Evolutionary conservation across 768 basidiomycete genomes (phyloP).

Genomic region (Porpolomopsis calyptriformis): DNA sequence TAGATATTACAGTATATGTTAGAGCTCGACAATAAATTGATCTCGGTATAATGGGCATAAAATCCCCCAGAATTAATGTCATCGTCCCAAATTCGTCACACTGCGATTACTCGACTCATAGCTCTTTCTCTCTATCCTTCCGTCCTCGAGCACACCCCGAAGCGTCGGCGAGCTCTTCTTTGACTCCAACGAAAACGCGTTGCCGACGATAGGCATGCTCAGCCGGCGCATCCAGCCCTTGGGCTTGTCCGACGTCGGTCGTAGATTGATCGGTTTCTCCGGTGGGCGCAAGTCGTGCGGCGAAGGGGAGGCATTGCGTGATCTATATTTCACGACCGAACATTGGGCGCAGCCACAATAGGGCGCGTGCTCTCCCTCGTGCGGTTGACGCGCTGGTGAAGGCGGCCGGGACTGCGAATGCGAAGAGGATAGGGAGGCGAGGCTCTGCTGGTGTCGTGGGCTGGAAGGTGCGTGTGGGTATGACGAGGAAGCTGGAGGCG

Average conservation of each 20-base stretch:
- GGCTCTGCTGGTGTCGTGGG: constrained; percentile 8
- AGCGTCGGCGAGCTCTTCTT: constrained; percentile 38
- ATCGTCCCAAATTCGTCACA: constrained; percentile 39
- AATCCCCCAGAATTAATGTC: constrained; percentile 13
- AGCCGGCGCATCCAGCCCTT: constrained; percentile 68
- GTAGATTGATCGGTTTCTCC: constrained; percentile 34
- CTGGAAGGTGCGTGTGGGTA: constrained; percentile 13
- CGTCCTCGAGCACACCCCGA: constrained; percentile 38
- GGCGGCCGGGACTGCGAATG: constrained; percentile 3
- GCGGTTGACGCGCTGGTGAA: constrained; percentile 9
- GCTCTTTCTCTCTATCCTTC: constrained; percentile 30
- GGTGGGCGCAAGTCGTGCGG: constrained; percentile 30
- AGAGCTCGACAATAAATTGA: background rate
- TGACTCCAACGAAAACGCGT: constrained; percentile 40
- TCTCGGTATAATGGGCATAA: background rate
- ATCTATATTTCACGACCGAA: constrained; percentile 46
- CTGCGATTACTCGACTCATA: constrained; percentile 40
- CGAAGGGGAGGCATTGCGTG: constrained; percentile 16
- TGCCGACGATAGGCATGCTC: constrained; percentile 57
- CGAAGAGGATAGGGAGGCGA: constrained; percentile 20
- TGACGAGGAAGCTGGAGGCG: constrained; percentile 20
- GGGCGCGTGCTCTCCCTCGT: constrained; percentile 38
- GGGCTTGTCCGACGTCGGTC: constrained; percentile 38
- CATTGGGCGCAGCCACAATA: constrained; percentile 61
- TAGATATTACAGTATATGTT: background rate